Evolutionary conservation across 1,139 yeast species (phyloP).

Genomic region (Petasospora fabianii): DNA sequence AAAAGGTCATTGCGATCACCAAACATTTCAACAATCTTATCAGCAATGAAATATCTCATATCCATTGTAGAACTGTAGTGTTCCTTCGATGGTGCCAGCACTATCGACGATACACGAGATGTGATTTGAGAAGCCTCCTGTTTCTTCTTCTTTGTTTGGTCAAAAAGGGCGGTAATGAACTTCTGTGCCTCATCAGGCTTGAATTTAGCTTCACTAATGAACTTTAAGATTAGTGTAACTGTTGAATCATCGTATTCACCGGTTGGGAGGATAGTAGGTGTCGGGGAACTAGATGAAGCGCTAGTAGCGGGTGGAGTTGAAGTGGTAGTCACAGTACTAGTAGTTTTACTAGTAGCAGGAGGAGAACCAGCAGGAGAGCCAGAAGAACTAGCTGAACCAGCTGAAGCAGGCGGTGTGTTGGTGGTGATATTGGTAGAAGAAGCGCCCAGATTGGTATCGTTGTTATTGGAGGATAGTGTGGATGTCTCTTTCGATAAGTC

Average conservation of each 20-base stretch:
- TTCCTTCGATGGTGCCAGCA: slow-evolving; percentile 3
- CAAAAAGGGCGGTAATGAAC: slow-evolving; percentile 1
- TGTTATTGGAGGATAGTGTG: too few relatives aligned
- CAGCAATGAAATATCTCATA: slow-evolving; percentile 4
- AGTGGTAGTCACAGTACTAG: neutral
- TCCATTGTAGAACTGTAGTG: slow-evolving; percentile 6
- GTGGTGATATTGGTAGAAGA: too few relatives aligned
- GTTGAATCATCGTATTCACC: too few relatives aligned
- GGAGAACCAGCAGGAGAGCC: too few relatives aligned
- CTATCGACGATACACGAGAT: neutral
- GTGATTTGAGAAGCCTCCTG: neutral
- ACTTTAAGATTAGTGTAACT: neutral
- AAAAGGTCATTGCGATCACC: slow-evolving; percentile 2
- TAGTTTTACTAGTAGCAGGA: neutral
- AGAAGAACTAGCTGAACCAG: too few relatives aligned
- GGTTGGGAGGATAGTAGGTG: too few relatives aligned
- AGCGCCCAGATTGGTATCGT: too few relatives aligned
- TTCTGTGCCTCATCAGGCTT: slow-evolving; percentile 2
- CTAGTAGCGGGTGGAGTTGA: neutral
- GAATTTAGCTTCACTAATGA: neutral
- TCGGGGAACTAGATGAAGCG: neutral
- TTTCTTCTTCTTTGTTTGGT: slow-evolving; percentile 2
- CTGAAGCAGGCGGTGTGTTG: too few relatives aligned
- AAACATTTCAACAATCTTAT: neutral
- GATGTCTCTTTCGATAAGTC: too few relatives aligned